Percentiles rank a stretch among this genome's conserved stretches.
phyloP scores from a whole-genome alignment of 108 stramenopile species.

The Epipyxis sp. region DNA sequence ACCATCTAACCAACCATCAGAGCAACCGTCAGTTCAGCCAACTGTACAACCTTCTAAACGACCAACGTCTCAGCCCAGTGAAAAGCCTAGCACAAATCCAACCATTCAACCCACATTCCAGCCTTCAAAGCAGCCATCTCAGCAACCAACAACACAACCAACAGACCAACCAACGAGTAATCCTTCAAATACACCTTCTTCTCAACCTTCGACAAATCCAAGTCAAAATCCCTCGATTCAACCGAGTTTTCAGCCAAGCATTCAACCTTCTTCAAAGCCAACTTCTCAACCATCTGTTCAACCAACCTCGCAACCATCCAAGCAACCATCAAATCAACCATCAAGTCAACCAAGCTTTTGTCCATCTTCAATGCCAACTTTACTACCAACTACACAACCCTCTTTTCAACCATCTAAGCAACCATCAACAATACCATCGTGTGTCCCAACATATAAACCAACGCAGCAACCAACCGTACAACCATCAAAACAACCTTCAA shows the following conservation, averaged over 20 bases:
- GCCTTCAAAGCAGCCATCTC: background rate
- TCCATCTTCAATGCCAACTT: background rate
- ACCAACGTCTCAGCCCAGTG: background rate
- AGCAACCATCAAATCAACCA: background rate
- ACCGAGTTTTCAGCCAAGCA: background rate
- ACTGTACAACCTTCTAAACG: background rate
- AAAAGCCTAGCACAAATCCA: background rate
- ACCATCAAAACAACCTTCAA: no score
- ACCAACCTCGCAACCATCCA: background rate
- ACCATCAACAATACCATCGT: background rate
- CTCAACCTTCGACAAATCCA: background rate
- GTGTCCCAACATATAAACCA: conserved; percentile 19
- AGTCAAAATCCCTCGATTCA: background rate
- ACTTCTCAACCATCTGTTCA: conserved; percentile 13
- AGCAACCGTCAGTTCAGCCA: background rate
- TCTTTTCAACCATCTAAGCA: background rate
- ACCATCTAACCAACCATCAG: no score
- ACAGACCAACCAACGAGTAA: background rate
- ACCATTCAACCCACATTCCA: background rate
- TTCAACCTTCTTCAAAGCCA: conserved; percentile 2
- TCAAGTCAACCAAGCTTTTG: background rate
- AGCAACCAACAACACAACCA: background rate
- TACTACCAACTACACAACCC: conserved; percentile 10
- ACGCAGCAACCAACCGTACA: no score
- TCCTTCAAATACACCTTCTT: background rate